A percentile compares a stretch with the other conserved stretches of the same genome.
phyloP scores from a whole-genome alignment of 2,329 filamentous ascomycete species.

The Alternaria sp. region DNA sequence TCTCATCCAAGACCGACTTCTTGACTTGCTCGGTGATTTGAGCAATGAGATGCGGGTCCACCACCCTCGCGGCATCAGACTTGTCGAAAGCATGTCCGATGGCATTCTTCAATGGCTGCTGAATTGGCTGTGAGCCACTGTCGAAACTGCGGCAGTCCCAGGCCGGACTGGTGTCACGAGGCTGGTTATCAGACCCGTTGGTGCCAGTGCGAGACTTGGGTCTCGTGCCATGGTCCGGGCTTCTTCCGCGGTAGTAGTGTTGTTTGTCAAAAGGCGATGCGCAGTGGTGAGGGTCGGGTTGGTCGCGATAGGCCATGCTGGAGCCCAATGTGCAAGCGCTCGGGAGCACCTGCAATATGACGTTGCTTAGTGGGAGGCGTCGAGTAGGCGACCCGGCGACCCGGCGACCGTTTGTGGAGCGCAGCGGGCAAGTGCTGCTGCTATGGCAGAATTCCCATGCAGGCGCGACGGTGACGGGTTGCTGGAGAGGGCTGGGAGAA shows the following conservation, averaged over 20 bases:
- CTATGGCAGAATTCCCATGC: slow-evolving; percentile 35
- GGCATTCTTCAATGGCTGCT: slow-evolving; percentile 64
- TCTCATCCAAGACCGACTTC: slow-evolving; percentile 54
- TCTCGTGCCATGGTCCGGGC: slow-evolving; percentile 36
- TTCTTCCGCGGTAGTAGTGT: slow-evolving; percentile 38
- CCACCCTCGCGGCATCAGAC: slow-evolving; percentile 58
- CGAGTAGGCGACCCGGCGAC: slow-evolving; percentile 10
- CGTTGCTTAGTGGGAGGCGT: slow-evolving; percentile 23
- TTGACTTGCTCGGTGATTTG: slow-evolving; percentile 68
- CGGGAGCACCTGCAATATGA: slow-evolving; percentile 29
- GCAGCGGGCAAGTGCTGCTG: slow-evolving; percentile 34
- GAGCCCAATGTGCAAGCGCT: slow-evolving; percentile 20
- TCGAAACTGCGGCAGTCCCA: slow-evolving; percentile 19
- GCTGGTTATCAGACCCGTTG: slow-evolving; percentile 42
- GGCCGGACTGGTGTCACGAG: slow-evolving; percentile 18
- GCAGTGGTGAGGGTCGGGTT: slow-evolving; percentile 29
- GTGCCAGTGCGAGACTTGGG: slow-evolving; percentile 42
- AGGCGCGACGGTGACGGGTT: slow-evolving; percentile 22
- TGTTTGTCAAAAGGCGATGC: slow-evolving; percentile 33
- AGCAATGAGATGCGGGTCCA: slow-evolving; percentile 68
- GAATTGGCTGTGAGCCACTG: slow-evolving; percentile 47
- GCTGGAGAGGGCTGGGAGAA: slow-evolving; percentile 15
- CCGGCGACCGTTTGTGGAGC: slow-evolving; percentile 22
- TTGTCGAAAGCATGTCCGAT: slow-evolving; percentile 65
- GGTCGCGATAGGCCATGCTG: slow-evolving; percentile 32